phyloP scores from a whole-genome alignment of 192 early-diverging fungal genomes.

The Coemansia sp. region DNA sequence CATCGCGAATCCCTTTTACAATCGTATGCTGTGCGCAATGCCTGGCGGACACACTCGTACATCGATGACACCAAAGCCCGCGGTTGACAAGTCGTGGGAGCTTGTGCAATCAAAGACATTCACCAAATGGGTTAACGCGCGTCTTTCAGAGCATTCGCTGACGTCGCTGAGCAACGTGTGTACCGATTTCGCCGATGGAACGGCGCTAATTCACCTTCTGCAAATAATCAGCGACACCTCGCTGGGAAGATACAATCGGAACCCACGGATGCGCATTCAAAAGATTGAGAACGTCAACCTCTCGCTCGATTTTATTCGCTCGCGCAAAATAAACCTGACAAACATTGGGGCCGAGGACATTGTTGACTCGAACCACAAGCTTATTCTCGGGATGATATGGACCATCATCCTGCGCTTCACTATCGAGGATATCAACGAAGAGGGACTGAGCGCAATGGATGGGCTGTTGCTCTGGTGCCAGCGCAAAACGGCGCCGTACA shows the following conservation, averaged over 20 bases:
- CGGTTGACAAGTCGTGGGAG: constrained; percentile 71
- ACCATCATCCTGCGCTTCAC: constrained; percentile 95
- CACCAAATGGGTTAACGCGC: constrained; percentile 87
- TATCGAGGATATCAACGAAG: constrained; percentile 91
- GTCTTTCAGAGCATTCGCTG: constrained; percentile 59
- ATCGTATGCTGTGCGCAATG: constrained; percentile 29
- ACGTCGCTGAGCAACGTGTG: constrained; percentile 53
- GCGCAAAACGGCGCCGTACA: constrained; percentile 80
- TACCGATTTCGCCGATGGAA: constrained; percentile 65
- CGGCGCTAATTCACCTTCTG: constrained; percentile 69
- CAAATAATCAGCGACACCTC: constrained; percentile 94
- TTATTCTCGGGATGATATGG: constrained; percentile 96
- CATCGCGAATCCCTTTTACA: background rate
- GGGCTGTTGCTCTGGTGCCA: constrained; percentile 97
- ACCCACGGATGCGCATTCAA: constrained; percentile 90
- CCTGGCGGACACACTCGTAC: constrained; percentile 35
- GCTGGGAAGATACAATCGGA: constrained; percentile 83
- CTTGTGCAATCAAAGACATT: constrained; percentile 83
- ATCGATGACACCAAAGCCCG: constrained; percentile 13
- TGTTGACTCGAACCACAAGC: constrained; percentile 86
- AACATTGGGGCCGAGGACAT: constrained; percentile 99
- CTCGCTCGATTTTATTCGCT: constrained; percentile 88
- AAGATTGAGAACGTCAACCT: constrained; percentile 95
- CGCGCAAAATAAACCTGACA: constrained; percentile 80
- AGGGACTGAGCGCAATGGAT: constrained; percentile 94